These are phyloP conservation scores for Phytopythium delawarense DNA, from an alignment of 352 stramenopile species.

Conservation along the genomic window DNA sequence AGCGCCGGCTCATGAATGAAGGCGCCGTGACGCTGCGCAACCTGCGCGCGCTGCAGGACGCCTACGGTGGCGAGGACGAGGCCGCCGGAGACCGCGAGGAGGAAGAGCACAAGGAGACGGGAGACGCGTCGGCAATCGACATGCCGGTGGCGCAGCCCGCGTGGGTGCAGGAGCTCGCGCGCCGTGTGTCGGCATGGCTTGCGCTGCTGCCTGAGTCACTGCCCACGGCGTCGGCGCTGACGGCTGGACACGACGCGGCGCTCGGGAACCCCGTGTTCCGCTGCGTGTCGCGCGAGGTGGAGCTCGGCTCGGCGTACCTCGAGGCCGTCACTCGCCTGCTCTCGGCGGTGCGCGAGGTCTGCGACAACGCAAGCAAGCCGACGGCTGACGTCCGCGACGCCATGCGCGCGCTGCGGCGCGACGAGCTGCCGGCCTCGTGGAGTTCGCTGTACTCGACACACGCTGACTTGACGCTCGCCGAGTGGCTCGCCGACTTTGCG, in stretches of 20 bases:
- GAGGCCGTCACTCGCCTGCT: conserved; percentile 65
- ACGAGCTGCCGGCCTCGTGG: conserved; percentile 67
- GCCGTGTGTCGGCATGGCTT: conserved; percentile 60
- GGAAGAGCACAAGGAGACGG: conserved; percentile 63
- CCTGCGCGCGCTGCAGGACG: conserved; percentile 80
- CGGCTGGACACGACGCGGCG: conserved; percentile 32
- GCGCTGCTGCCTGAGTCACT: conserved; percentile 47
- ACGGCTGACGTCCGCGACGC: conserved; percentile 85
- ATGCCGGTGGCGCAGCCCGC: conserved; percentile 39
- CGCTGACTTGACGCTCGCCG: conserved; percentile 52
- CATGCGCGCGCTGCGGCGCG: conserved; percentile 72
- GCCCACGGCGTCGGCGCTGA: conserved; percentile 18
- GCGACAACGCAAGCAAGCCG: conserved; percentile 78
- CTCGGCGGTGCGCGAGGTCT: conserved; percentile 64
- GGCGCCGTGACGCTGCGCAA: conserved; percentile 73
- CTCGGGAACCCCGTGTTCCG: conserved; percentile 90
- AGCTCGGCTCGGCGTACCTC: conserved; percentile 68
- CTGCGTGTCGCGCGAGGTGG: conserved; percentile 88
- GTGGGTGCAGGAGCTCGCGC: conserved; percentile 82
- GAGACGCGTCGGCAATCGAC: conserved; percentile 15
- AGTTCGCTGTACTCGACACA: conserved; percentile 49
- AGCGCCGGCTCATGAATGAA: conserved; percentile 82
- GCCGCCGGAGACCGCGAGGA: conserved; percentile 18
- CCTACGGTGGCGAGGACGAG: conserved; percentile 46
- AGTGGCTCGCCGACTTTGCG: conserved; percentile 86